Conservation (phyloP, 2,329 filamentous ascomycete genomes). For the Rhytidhysteron rufulum region DNA sequence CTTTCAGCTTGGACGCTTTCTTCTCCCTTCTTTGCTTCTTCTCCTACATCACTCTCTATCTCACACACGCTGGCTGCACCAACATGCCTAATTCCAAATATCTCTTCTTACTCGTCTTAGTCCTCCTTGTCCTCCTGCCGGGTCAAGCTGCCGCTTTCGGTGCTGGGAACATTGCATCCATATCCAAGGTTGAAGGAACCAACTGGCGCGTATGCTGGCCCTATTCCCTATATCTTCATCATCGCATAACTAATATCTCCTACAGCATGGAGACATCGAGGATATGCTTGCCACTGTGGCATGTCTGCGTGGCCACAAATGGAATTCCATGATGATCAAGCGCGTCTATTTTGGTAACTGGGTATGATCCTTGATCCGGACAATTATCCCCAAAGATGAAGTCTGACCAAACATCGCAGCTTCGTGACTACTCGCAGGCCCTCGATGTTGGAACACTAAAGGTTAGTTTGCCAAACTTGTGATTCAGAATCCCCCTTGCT, state of each 20-base stretch:
- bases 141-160: constrained; percentile 41
- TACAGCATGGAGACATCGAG: constrained; percentile 48
- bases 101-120: constrained; percentile 32
- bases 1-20: too few species aligned
- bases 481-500: constrained; percentile 19
- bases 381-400: too few species aligned
- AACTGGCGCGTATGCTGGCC: constrained; percentile 1
- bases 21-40: too few species aligned
- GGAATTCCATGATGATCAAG: constrained; percentile 45
- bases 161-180: constrained; percentile 45
- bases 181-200: constrained; percentile 40
- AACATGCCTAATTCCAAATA: constrained; percentile 33
- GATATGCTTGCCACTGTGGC: constrained; percentile 49
- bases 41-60: background rate
- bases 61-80: background rate
- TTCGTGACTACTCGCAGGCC: constrained; percentile 48
- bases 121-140: constrained; percentile 34
- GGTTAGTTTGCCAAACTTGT: constrained; percentile 31
- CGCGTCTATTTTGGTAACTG: constrained; percentile 45
- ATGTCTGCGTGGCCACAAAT: constrained; percentile 41
- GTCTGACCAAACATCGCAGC: background rate
- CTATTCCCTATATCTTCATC: constrained; percentile 35
- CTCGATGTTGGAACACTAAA: constrained; percentile 53
- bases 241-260: constrained; percentile 46
- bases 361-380: too few species aligned